Conservation (phyloP, 495 filamentous ascomycete genomes). For the Podospora sp. region DNA sequence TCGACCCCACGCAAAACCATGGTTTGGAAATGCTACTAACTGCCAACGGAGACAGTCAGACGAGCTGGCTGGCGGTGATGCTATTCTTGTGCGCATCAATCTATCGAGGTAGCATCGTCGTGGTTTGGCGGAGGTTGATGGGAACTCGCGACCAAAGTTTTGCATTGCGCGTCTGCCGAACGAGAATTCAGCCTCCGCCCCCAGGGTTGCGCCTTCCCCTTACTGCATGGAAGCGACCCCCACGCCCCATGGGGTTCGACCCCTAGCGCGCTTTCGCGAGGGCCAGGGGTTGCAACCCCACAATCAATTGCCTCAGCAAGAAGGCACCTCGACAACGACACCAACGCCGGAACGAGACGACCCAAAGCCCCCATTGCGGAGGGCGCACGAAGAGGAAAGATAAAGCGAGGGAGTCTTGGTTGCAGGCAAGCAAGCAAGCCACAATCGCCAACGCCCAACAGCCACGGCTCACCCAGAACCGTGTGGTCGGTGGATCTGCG, state of each 20-base stretch:
- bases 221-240: constrained; percentile 22
- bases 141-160: not conserved
- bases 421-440: constrained; percentile 5
- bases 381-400: not conserved
- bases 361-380: not conserved
- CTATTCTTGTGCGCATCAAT: constrained; percentile 18
- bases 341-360: not conserved
- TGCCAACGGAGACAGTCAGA: not conserved
- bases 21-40: not conserved
- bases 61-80: not conserved
- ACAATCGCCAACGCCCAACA: constrained; percentile 3
- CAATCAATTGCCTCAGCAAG: constrained; percentile 21
- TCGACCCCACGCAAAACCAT: constrained; percentile 4
- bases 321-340: not conserved
- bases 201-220: constrained; percentile 2
- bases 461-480: not conserved
- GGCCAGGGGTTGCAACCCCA: constrained; percentile 28
- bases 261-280: constrained; percentile 15
- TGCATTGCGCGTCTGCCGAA: constrained; percentile 21
- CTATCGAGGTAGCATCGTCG: not conserved
- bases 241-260: constrained; percentile 38
- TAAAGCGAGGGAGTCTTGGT: not conserved
- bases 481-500: not conserved
- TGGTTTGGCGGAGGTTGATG: not conserved
- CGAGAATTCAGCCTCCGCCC: not conserved